These are phyloP conservation scores for Fusarium cicatricum DNA, from an alignment of 2,329 filamentous ascomycete species.

Conservation along the genomic window DNA sequence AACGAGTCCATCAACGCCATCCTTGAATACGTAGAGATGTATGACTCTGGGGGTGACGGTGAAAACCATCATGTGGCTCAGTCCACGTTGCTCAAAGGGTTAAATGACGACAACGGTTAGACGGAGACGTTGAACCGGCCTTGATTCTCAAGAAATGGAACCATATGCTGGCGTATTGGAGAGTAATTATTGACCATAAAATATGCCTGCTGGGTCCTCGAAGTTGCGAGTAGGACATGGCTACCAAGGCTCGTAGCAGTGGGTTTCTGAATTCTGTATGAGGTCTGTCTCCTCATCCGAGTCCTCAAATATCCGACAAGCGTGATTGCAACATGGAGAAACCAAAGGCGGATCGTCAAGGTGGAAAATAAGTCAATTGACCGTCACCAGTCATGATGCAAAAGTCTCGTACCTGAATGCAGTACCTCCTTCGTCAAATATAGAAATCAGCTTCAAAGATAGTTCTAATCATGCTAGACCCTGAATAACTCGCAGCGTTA, in stretches of 20 bases:
- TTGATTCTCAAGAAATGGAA: no score
- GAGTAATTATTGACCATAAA: no score
- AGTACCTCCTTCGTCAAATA: background rate
- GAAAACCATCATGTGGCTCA: background rate
- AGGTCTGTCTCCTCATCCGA: background rate
- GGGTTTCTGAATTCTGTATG: background rate
- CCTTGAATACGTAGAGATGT: background rate
- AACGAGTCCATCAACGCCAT: background rate
- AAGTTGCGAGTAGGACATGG: background rate
- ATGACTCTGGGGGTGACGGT: background rate
- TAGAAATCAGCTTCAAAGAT: background rate
- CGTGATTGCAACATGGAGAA: background rate
- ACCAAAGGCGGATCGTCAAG: background rate
- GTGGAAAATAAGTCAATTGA: background rate
- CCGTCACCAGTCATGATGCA: background rate
- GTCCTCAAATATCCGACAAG: background rate
- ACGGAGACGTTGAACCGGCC: no score
- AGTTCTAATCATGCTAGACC: background rate
- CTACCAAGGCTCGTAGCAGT: background rate
- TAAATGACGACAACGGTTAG: background rate
- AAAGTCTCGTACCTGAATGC: background rate
- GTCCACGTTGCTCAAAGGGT: conserved; percentile 1
- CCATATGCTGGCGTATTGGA: no score
- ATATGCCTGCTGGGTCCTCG: no score
- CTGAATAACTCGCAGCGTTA: background rate